Evolutionary conservation across 2,329 filamentous ascomycete genomes (phyloP), one percentile per base, ranked within the genome.

Genomic region (Chaetomiaceae sp.): DNA sequence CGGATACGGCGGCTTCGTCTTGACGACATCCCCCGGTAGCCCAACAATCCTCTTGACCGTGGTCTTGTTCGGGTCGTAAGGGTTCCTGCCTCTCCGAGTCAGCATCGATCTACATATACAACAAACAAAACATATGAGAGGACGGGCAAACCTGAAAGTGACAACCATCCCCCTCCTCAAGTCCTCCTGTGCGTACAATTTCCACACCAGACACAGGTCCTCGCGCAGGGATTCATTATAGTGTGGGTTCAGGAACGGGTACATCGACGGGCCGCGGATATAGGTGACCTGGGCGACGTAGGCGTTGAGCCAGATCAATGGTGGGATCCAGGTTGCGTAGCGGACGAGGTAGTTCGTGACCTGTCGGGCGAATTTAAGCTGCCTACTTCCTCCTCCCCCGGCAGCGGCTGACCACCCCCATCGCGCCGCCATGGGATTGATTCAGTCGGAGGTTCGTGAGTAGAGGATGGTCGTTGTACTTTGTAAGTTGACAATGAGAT

Each of bases 1-100:
- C 8, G 81, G 77, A 65, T 83, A 86, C 16, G 83, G 84, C 48
- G 74, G 69, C 53, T 80, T 77, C 36, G 87, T 87, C 51, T 74
- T 76, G 27, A 97, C 82, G 1, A 81, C 74, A 66, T 97, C 92
- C 9, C 91, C 90, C 48, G 86, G 85, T 4, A 96, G 65, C 0
- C 81, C 94, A 23, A 96, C 77, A 10, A 99, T 79, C 36, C 94
- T 79, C 73, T 99, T 99, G 30, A 96, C 81, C 0, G 82, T 82
- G 37, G 85, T 74, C 20, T 79, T 75, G 27, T 89, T 82, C 0
- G 90, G 87, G 55, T 86, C 78, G 13, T 77, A 71, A 0, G 91
- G 90, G 44, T 82, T 89, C 66, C 87, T 90, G n/a, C n/a, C n/a
- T n/a, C n/a, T n/a, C n/a, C n/a, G n/a, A n/a, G n/a, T n/a, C n/a